Percentiles rank a stretch among this genome's conserved stretches.
These are phyloP conservation scores for Aspergillus homomorphus DNA, from an alignment of 495 filamentous ascomycete genomes.

Conservation along the genomic window DNA sequence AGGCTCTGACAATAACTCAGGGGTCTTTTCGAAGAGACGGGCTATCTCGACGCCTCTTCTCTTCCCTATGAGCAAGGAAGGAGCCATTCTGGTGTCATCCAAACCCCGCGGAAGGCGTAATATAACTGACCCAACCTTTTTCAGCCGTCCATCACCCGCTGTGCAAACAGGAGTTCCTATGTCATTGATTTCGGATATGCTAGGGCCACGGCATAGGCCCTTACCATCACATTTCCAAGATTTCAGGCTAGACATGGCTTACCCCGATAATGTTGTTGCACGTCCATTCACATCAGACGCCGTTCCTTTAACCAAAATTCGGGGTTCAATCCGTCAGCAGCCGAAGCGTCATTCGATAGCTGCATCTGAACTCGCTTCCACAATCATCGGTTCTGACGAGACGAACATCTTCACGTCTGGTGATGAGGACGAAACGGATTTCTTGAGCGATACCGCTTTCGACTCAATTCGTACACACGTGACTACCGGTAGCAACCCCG, in stretches of 20 bases:
- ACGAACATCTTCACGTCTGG: constrained; percentile 68
- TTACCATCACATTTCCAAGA: constrained; percentile 28
- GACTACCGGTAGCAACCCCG: constrained; percentile 56
- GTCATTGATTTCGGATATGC: constrained; percentile 10
- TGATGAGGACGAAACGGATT: constrained; percentile 84
- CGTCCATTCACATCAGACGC: constrained; percentile 33
- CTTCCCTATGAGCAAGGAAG: constrained; percentile 25
- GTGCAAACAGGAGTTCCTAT: constrained; percentile 19
- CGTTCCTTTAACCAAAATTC: constrained; percentile 26
- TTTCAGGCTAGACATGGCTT: constrained; percentile 17
- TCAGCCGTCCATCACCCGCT: constrained; percentile 30
- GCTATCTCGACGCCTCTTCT: constrained; percentile 33
- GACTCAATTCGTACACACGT: constrained; percentile 84
- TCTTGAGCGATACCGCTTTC: constrained; percentile 85
- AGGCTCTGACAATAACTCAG: constrained; percentile 25
- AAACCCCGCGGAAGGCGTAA: constrained; percentile 34
- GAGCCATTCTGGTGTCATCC: constrained; percentile 21
- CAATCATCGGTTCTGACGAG: constrained; percentile 81
- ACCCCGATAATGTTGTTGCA: constrained; percentile 11
- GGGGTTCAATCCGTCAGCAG: constrained; percentile 35
- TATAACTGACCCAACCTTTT: constrained; percentile 42
- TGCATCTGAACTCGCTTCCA: constrained; percentile 72
- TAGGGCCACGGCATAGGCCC: constrained; percentile 12
- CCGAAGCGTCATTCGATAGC: constrained; percentile 47
- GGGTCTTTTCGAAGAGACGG: constrained; percentile 36